phyloP scores from a whole-genome alignment of 192 early-diverging fungal genomes.

The Umbelopsis ramanniana region DNA sequence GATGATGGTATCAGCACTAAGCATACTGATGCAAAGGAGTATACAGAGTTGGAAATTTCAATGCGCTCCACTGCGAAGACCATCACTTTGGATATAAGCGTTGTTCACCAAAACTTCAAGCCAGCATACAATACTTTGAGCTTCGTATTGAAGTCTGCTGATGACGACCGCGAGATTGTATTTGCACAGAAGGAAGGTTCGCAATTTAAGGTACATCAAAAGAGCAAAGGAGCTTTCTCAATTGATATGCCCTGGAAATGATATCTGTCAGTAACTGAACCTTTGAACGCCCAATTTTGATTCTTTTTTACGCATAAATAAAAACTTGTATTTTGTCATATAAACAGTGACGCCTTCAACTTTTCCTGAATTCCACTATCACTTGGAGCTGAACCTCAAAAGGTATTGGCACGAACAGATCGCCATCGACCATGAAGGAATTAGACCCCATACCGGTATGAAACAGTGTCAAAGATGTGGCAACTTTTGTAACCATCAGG shows the following conservation, averaged over 20 bases:
- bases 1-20: conserved; percentile 54
- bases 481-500: neutral
- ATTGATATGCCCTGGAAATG: conserved; percentile 10
- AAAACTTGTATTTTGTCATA: too few relatives aligned
- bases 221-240: neutral
- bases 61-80: conserved; percentile 29
- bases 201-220: neutral
- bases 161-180: conserved; percentile 17
- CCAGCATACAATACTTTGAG: conserved; percentile 42
- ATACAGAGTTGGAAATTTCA: conserved; percentile 41
- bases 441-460: conserved; percentile 37
- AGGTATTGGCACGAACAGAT: neutral
- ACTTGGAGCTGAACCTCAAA: too few relatives aligned
- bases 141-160: conserved; percentile 32
- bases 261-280: neutral
- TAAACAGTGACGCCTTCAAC: too few relatives aligned
- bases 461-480: neutral
- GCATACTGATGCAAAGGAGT: conserved; percentile 35
- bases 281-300: neutral
- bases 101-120: conserved; percentile 34
- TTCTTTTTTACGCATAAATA: too few relatives aligned
- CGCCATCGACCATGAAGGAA: conserved; percentile 31
- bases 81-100: conserved; percentile 39
- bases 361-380: too few relatives aligned
- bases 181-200: neutral